Conservation (phyloP, 805 yeast species). For the Trichomonascus vanleenenianus region DNA sequence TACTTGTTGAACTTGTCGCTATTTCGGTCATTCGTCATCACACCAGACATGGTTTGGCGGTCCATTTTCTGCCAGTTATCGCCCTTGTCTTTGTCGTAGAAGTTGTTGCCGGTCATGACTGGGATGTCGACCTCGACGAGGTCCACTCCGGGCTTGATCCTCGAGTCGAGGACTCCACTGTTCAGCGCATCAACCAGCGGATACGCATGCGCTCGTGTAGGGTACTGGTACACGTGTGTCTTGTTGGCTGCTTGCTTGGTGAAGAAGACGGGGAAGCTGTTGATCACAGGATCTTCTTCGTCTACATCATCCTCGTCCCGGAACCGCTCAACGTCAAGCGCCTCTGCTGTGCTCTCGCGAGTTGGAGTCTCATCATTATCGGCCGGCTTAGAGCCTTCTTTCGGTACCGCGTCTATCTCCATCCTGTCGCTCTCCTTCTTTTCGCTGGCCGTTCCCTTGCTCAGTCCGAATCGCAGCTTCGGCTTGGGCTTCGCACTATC, state of each 20-base stretch:
- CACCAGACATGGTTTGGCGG: conserved; percentile 64
- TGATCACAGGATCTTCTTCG: conserved; percentile 51
- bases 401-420: neutral
- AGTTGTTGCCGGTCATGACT: conserved; percentile 48
- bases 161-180: conserved; percentile 36
- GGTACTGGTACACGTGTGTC: conserved; percentile 49
- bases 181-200: conserved; percentile 32
- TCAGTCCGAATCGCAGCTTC: neutral
- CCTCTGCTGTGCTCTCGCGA: neutral
- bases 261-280: conserved; percentile 52
- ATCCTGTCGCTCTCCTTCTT: neutral
- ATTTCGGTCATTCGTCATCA: conserved; percentile 31
- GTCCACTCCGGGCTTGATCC: conserved; percentile 55
- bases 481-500: neutral
- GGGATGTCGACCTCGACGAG: conserved; percentile 73
- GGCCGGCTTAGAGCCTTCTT: neutral
- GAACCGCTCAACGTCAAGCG: conserved; percentile 7
- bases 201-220: conserved; percentile 44
- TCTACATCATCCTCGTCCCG: conserved; percentile 32
- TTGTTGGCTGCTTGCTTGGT: conserved; percentile 24
- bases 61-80: conserved; percentile 57
- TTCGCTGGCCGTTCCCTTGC: neutral
- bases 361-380: neutral
- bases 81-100: conserved; percentile 58
- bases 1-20: conserved; percentile 22